A percentile compares a stretch with the other conserved stretches of the same genome.
Evolutionary conservation across 2,329 filamentous ascomycete species (phyloP).

Genomic region (Metarhizium humberi): DNA sequence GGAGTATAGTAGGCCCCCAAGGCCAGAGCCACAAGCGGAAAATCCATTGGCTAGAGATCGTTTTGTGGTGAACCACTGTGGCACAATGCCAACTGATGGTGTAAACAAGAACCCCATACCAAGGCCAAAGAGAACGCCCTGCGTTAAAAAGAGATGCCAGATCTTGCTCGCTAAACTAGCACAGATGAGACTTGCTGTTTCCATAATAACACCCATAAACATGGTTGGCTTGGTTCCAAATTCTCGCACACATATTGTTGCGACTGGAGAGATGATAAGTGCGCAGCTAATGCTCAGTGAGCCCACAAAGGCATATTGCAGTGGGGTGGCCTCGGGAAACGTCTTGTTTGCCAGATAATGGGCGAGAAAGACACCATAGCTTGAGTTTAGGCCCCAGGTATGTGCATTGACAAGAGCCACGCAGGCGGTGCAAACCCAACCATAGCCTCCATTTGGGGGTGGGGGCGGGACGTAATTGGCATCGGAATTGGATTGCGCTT

Average conservation of each 20-base stretch:
- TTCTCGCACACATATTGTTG: slow-evolving; percentile 49
- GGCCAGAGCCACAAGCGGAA: slow-evolving; percentile 58
- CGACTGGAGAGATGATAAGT: slow-evolving; percentile 58
- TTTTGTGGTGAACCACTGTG: slow-evolving; percentile 65
- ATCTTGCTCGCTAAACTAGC: slow-evolving; percentile 60
- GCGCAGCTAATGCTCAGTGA: slow-evolving; percentile 31
- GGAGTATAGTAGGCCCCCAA: slow-evolving; percentile 65
- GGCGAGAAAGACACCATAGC: slow-evolving; percentile 42
- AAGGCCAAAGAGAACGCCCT: slow-evolving; percentile 68
- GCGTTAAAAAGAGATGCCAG: slow-evolving; percentile 68
- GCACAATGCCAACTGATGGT: slow-evolving; percentile 54
- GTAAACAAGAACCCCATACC: slow-evolving; percentile 74
- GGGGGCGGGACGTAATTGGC: slow-evolving; percentile 12
- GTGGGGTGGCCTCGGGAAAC: slow-evolving; percentile 52
- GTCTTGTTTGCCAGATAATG: slow-evolving; percentile 47
- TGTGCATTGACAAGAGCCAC: slow-evolving; percentile 52
- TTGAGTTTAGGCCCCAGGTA: slow-evolving; percentile 63
- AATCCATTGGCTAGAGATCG: slow-evolving; percentile 63
- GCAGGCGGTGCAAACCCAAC: slow-evolving; percentile 31
- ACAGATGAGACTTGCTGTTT: slow-evolving; percentile 55
- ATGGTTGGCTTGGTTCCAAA: slow-evolving; percentile 58
- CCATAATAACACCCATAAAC: slow-evolving; percentile 53
- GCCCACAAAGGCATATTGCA: slow-evolving; percentile 72
- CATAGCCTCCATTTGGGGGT: slow-evolving; percentile 52
- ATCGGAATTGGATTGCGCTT: neutral